Base-by-base conservation (phyloP, 306 rosid species). In the Arachis hypogaea region DNA sequence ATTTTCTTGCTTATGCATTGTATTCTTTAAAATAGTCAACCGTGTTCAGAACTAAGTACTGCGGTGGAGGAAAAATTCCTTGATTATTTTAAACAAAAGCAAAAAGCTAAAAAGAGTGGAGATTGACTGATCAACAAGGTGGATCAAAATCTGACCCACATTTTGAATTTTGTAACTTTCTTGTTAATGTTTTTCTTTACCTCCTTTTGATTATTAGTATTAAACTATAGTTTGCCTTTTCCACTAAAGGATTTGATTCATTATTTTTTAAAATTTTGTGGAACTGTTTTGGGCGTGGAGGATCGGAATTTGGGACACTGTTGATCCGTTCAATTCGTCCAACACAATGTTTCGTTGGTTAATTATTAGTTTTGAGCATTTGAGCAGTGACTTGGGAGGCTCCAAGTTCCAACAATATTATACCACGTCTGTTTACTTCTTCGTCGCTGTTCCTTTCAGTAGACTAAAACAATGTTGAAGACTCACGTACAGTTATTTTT, bases 381-480 rank as follows among this genome's bases (percentile, higher is more conserved):
- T 63, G 73, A 50, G 45, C 12, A 40, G 47, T 61, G 30, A 62
- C 46, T 43, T 59, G 59, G 43, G 61, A 33, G 76, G 66, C 72
- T 70, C 41, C 81, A 80, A 63, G 64, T 80, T 71, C 70, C 73
- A 80, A 77, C 64, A 74, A 5, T 14, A n/a, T 47, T 58, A 18
- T 70, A 41, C 77, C 63, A n/a, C 49, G 72, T 68, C 71, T 61
- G 30, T 73, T 67, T 59, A 8, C 9, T 43, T 7, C 5, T 9
- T 50, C 12, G 38, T 45, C 30, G 28, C 47, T 51, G 29, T 30
- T 65, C 38, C 22, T 44, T 59, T 11, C 56, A 61, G 18, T 40
- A 11, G 38, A 41, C 28, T 61, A 61, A 52, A 4, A 5, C 9
- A 2, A 45, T 45, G 28, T 22, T 22, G 1, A 22, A 22, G 28